Percentiles rank a stretch among this genome's conserved stretches.
These are phyloP conservation scores for Capronia americana DNA, from an alignment of 2,329 filamentous ascomycete genomes.

Conservation along the genomic window DNA sequence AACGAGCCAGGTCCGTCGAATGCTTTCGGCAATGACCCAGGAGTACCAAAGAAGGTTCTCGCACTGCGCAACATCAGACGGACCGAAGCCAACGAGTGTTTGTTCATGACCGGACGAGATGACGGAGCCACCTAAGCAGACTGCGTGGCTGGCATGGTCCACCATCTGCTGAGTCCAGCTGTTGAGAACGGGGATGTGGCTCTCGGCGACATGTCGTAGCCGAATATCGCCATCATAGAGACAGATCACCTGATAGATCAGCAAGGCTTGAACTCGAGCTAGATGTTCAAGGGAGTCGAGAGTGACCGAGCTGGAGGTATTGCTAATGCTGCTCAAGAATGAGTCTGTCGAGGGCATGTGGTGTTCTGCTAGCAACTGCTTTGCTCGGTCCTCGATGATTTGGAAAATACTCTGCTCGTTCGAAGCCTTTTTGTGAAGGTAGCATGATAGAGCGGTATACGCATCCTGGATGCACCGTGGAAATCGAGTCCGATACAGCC, in stretches of 20 bases:
- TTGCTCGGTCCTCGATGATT: constrained; percentile 11
- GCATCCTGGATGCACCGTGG: constrained; percentile 44
- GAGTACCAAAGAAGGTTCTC: constrained; percentile 32
- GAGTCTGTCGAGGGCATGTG: neutral
- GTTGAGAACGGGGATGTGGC: constrained; percentile 42
- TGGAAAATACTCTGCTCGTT: neutral
- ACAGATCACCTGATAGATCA: constrained; percentile 59
- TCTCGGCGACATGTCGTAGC: constrained; percentile 50
- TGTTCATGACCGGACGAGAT: constrained; percentile 15
- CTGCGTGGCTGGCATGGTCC: constrained; percentile 3
- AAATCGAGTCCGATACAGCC: constrained; percentile 42
- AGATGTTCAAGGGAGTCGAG: constrained; percentile 42
- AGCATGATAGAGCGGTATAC: constrained; percentile 36
- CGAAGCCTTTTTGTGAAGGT: constrained; percentile 4
- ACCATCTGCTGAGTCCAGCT: constrained; percentile 11
- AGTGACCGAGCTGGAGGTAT: no score
- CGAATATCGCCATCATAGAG: constrained; percentile 60
- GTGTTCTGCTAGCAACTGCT: constrained; percentile 5
- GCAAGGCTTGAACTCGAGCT: constrained; percentile 56
- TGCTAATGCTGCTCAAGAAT: constrained; percentile 8
- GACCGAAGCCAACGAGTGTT: neutral
- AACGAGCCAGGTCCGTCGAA: constrained; percentile 39
- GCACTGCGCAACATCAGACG: neutral
- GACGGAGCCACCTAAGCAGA: constrained; percentile 7
- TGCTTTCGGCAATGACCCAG: constrained; percentile 40